Percentiles rank a stretch among this genome's conserved stretches.
phyloP scores from a whole-genome alignment of 2,329 filamentous ascomycete genomes.

The Venturia effusa region DNA sequence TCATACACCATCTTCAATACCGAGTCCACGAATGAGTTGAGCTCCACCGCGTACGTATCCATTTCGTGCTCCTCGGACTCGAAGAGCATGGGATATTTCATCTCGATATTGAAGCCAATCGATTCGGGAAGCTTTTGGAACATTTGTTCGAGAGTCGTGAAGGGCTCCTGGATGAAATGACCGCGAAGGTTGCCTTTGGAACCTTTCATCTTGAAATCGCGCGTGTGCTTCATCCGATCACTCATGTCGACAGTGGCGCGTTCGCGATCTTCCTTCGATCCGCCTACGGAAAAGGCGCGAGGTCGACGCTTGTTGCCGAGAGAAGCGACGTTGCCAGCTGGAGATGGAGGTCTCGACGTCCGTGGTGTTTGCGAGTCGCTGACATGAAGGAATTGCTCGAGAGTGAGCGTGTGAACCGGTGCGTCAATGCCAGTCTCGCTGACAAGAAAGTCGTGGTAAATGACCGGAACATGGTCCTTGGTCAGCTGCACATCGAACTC shows the following conservation, averaged over 20 bases:
- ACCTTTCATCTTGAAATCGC: conserved; percentile 87
- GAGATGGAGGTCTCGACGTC: conserved; percentile 35
- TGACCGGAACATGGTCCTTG: conserved; percentile 96
- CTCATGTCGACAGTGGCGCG: conserved; percentile 37
- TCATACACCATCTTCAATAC: conserved; percentile 87
- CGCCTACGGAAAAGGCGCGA: conserved; percentile 51
- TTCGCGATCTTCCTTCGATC: conserved; percentile 31
- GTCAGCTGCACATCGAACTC: conserved; percentile 86
- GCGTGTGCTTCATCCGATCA: conserved; percentile 94
- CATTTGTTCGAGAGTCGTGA: conserved; percentile 88
- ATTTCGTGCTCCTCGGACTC: conserved; percentile 93
- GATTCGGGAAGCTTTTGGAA: conserved; percentile 72
- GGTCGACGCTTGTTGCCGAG: conserved; percentile 20
- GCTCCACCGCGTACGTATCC: conserved; percentile 90
- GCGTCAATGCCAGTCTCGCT: conserved; percentile 96
- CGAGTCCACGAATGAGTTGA: conserved; percentile 94
- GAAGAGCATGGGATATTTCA: conserved; percentile 94
- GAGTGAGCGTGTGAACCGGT: conserved; percentile 84
- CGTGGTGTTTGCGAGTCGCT: conserved; percentile 46
- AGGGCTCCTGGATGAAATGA: conserved; percentile 90
- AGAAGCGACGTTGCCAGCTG: conserved; percentile 9
- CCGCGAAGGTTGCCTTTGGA: conserved; percentile 94
- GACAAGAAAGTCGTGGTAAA: conserved; percentile 97
- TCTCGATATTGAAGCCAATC: conserved; percentile 95
- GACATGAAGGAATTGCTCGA: conserved; percentile 92